Evolutionary conservation across 208 protist species (phyloP), one percentile per base, ranked within the genome.

Genomic region (Trypanosoma boissoni): DNA sequence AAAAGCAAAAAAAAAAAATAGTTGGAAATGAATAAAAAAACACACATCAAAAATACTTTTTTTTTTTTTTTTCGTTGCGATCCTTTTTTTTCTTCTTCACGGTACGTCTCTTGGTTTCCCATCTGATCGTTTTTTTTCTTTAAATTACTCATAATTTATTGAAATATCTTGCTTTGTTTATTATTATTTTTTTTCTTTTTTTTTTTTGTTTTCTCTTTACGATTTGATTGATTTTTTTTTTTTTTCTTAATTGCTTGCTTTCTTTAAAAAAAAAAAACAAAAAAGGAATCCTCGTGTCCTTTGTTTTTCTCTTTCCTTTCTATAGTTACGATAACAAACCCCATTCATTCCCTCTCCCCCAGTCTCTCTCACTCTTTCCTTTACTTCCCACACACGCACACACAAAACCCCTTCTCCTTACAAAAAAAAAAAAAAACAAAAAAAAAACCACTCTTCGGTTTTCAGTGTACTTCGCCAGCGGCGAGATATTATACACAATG

Each of bases 151-250:
- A n/a, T 50, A 6, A 24, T 29, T 31, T 24, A n/a, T 29, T 50
- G 7, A n/a, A 24, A 31, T 32, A 45, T 41, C 8, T 61, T 24
- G 14, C 50, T 36, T 55, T 64, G 59, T 49, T 48, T 57, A 55
- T 37, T 34, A 56, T 44, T 45, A 51, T n/a, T 50, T 21, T 26
- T 34, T 26, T 26, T 39, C 44, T 14, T 50, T 50, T 50, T 50
- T 50, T 50, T 50, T 50, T 50, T 50, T 50, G 12, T 50, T 50
- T 50, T 29, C 44, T 50, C 44, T 14, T 50, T 50, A 6, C 44
- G 6, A 6, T 29, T n/a, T 24, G 6, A n/a, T 10, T 29, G 6
- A n/a, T 31, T 50, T 50, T 14, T 50, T 14, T 24, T 50, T 6
- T 24, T 50, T 6, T 50, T 31, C 9, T 14, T 29, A 29, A 31